Evolutionary conservation across 495 filamentous ascomycete species (phyloP).

Genomic region (Sordaria brevicollis): DNA sequence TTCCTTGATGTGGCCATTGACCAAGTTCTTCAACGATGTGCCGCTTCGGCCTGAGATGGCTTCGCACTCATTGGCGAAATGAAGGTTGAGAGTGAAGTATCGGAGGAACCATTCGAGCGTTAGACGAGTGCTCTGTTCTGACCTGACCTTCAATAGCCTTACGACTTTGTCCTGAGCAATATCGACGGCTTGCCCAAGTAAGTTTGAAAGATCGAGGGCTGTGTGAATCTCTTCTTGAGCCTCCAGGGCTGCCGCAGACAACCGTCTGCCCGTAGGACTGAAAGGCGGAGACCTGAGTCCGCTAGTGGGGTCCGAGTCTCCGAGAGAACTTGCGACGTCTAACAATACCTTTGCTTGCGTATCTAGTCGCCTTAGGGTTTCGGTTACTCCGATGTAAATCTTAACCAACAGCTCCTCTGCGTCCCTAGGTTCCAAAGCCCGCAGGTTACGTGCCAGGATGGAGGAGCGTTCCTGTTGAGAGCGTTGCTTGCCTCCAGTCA

Average conservation of each 20-base stretch:
- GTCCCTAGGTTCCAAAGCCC: conserved; percentile 71
- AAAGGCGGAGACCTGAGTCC: conserved; percentile 37
- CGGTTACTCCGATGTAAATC: conserved; percentile 79
- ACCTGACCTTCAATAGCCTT: conserved; percentile 83
- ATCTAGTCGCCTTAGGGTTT: conserved; percentile 71
- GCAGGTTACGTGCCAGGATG: conserved; percentile 81
- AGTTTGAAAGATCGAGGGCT: conserved; percentile 81
- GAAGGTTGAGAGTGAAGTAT: conserved; percentile 86
- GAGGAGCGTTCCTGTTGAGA: conserved; percentile 83
- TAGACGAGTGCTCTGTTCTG: conserved; percentile 67
- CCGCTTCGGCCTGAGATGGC: conserved; percentile 86
- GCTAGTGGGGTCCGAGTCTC: conserved; percentile 18
- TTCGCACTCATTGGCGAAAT: conserved; percentile 96
- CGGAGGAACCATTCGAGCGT: conserved; percentile 69
- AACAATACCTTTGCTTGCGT: conserved; percentile 93
- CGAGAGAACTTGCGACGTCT: conserved; percentile 78
- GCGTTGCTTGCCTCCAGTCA: conserved; percentile 53
- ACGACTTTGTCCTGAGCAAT: conserved; percentile 86
- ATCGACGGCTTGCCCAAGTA: conserved; percentile 91
- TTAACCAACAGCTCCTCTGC: conserved; percentile 76
- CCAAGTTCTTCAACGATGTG: conserved; percentile 70
- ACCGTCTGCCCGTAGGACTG: conserved; percentile 32
- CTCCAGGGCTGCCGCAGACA: conserved; percentile 21
- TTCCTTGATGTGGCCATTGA: conserved; percentile 85
- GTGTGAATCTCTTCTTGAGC: conserved; percentile 74